Conservation (phyloP, 192 early-diverging fungal genomes). For the Lunasporangiospora selenospora region DNA sequence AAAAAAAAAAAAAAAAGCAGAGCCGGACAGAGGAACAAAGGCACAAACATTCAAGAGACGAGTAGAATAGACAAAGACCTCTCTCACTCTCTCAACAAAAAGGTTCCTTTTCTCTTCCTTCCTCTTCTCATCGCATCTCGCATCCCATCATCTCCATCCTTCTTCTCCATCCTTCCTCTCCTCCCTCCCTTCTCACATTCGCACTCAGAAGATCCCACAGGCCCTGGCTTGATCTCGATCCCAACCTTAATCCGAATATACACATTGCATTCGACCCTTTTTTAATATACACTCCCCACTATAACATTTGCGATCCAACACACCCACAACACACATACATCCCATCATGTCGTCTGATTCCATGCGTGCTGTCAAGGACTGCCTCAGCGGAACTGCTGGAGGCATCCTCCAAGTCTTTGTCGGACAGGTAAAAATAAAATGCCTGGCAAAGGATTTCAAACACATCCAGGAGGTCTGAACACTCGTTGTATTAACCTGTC, state of each 20-base stretch:
- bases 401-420: constrained; percentile 81
- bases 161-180: not conserved
- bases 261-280: not conserved
- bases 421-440: constrained; percentile 60
- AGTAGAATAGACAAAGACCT: too few relatives aligned
- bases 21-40: too few relatives aligned
- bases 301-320: constrained; percentile 3
- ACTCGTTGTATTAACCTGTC: too few relatives aligned
- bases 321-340: constrained; percentile 5
- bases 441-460: not conserved
- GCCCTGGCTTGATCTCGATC: too few relatives aligned
- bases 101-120: not conserved
- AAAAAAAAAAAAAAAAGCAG: too few relatives aligned
- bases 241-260: not conserved
- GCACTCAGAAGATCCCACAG: too few relatives aligned
- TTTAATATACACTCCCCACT: not conserved
- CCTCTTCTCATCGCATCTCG: constrained; percentile 2
- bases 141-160: not conserved
- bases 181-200: not conserved
- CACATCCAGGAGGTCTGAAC: too few relatives aligned
- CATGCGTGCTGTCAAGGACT: constrained; percentile 75
- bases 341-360: constrained; percentile 49
- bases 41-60: too few relatives aligned
- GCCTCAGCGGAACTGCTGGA: constrained; percentile 74
- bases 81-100: too few relatives aligned